phyloP scores from a whole-genome alignment of 1,284 basidiomycete genomes.

The Trichosporon faecale region DNA sequence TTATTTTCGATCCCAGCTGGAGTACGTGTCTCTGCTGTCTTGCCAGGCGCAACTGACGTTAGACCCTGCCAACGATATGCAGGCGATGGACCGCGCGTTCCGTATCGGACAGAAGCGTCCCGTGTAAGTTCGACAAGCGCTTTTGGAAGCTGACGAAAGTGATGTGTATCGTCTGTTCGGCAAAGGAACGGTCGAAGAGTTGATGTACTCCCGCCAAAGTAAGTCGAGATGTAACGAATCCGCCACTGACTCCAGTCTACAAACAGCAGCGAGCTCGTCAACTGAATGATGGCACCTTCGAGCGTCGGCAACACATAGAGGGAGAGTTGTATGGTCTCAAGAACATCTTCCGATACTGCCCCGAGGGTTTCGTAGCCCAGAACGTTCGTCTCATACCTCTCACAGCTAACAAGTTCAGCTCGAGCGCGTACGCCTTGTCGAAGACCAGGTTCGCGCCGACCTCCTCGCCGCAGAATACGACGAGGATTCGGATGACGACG shows the following conservation, averaged over 20 bases:
- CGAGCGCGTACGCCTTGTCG: slow-evolving; percentile 34
- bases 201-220: slow-evolving; percentile 54
- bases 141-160: slow-evolving; percentile 22
- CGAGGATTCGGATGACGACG: slow-evolving; percentile 30
- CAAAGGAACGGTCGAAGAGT: slow-evolving; percentile 55
- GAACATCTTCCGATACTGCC: slow-evolving; percentile 50
- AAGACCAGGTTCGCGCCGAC: slow-evolving; percentile 37
- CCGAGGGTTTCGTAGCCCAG: slow-evolving; percentile 39
- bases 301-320: slow-evolving; percentile 42
- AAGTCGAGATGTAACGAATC: background rate
- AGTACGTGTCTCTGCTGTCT: slow-evolving; percentile 32
- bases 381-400: slow-evolving; percentile 27
- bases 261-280: slow-evolving; percentile 45
- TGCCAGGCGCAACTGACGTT: background rate
- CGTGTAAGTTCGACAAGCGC: slow-evolving; percentile 40
- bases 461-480: slow-evolving; percentile 34
- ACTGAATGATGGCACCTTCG: slow-evolving; percentile 49
- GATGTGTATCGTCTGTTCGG: slow-evolving; percentile 57
- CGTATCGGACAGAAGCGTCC: slow-evolving; percentile 57
- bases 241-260: slow-evolving; percentile 35
- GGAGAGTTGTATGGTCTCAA: slow-evolving; percentile 49
- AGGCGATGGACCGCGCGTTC: slow-evolving; percentile 56
- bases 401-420: slow-evolving; percentile 28
- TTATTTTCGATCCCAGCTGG: slow-evolving; percentile 54
- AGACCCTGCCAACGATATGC: slow-evolving; percentile 52